Conservation (phyloP, 345 rosid genomes). For the Aquilaria sinensis region DNA sequence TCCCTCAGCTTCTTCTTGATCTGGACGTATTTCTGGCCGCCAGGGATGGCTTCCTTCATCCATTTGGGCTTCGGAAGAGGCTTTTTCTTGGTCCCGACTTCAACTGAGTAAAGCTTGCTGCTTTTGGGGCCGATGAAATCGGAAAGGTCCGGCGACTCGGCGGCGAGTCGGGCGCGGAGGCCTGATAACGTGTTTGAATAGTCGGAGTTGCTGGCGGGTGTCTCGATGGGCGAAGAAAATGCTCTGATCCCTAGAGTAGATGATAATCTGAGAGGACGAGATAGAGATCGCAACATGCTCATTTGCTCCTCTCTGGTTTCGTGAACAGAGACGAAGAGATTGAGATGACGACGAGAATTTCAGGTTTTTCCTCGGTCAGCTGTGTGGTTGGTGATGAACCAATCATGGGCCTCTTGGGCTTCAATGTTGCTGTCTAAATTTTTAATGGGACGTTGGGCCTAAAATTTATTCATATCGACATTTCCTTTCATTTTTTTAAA, state of each 20-base stretch:
- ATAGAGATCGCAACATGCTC: slow-evolving; percentile 11
- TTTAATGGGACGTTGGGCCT: no score
- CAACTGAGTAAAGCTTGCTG: slow-evolving; percentile 59
- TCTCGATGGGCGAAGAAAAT: slow-evolving; percentile 33
- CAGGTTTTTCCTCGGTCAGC: no score
- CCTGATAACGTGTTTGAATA: slow-evolving; percentile 56
- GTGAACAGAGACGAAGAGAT: no score
- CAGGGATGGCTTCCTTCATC: slow-evolving; percentile 93
- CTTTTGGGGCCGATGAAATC: slow-evolving; percentile 51
- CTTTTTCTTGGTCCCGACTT: slow-evolving; percentile 93
- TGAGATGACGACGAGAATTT: no score
- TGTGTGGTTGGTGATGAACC: no score
- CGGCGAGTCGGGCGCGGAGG: slow-evolving; percentile 77
- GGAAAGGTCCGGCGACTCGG: slow-evolving; percentile 61
- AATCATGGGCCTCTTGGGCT: no score
- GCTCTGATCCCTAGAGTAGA: slow-evolving; percentile 17
- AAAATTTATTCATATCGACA: no score
- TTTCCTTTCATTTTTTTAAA: no score
- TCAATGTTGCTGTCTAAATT: no score
- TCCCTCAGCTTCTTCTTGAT: slow-evolving; percentile 91
- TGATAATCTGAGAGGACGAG: slow-evolving; percentile 26
- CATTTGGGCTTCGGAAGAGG: slow-evolving; percentile 96
- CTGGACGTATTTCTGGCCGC: slow-evolving; percentile 94
- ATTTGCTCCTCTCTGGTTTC: no score
- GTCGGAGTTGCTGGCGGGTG: slow-evolving; percentile 27